Evolutionary conservation across 352 stramenopile genomes (phyloP), one percentile per base, ranked within the genome.

Genomic region (Phytopythium cucurbitacearum): DNA sequence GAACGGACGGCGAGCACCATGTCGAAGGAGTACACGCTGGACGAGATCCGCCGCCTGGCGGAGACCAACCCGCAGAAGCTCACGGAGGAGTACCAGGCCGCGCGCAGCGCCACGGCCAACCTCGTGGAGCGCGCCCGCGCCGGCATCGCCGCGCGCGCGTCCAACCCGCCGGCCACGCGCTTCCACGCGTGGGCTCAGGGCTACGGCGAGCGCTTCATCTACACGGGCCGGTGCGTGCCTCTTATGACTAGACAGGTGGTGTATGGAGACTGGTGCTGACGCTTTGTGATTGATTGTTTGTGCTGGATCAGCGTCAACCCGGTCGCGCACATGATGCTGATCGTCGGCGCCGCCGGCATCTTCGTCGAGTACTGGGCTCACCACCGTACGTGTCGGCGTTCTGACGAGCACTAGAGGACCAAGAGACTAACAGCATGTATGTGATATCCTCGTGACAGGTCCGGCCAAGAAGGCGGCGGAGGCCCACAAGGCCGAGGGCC

Each of bases 31-130:
- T 89, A 86, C 67, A 87, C 76, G 67, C 67, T 89, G 53, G 79
- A 89, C 66, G 79, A 89, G 52, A 89, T 89, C 71, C 79, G 79
- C 73, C 73, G 76, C 65, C 67, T 89, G 56, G 76, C 76, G 51
- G 79, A 89, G 59, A 83, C 57, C 12, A 80, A 87, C 68, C 79
- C 79, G 41, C 71, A 75, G 57, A 85, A 89, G 74, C 71, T 89
- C 41, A 62, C 59, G 57, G 63, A 85, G 68, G 73, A 89, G 64
- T 89, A 89, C 72, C 64, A 85, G 63, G 73, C 76, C 47, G 73
- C 76, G 54, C 76, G 79, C 48, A 60, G 59, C 11, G 79, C 76
- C 36, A 89, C 79, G 43, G 74, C 79, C 49, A 80, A 86, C 65
- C 73, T 89, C 35, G 79, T 79, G 43, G 60, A 69, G 60, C 76